Conservation (phyloP, 2,329 filamentous ascomycete species). For the Fusarium graminum region DNA sequence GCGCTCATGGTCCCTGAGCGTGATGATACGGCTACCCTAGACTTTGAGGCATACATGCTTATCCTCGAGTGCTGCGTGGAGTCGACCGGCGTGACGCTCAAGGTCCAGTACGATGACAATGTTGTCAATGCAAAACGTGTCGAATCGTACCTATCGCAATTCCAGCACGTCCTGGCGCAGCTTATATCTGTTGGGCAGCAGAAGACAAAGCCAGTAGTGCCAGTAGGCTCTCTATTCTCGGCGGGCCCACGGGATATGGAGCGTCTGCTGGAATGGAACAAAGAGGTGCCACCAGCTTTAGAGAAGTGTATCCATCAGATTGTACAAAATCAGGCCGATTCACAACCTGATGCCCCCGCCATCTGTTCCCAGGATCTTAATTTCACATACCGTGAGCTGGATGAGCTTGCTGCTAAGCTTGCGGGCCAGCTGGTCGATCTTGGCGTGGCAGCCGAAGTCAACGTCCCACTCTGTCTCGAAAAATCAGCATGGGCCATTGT, state of each 20-base stretch:
- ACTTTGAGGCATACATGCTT: conserved; percentile 9
- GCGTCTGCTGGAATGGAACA: conserved; percentile 14
- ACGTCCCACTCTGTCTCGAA: conserved; percentile 42
- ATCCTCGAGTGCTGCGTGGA: conserved; percentile 17
- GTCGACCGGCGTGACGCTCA: conserved; percentile 15
- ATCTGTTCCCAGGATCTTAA: conserved; percentile 7
- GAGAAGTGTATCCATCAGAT: conserved; percentile 10
- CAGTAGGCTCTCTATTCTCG: conserved; percentile 14
- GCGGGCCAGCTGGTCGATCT: conserved; percentile 2
- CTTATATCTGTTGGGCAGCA: conserved; percentile 13
- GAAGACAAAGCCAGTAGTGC: conserved; percentile 1
- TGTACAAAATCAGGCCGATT: conserved; percentile 11
- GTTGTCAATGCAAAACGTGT: conserved; percentile 11
- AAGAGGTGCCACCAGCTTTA: conserved; percentile 6
- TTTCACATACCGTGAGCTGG: conserved; percentile 8
- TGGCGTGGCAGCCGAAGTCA: conserved; percentile 6
- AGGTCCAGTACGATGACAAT: conserved; percentile 15
- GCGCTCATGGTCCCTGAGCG: conserved; percentile 4
- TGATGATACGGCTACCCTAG: conserved; percentile 5
- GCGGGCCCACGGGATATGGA: conserved; percentile 11
- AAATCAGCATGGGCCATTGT: conserved; percentile 18
- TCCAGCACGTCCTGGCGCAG: conserved; percentile 11
- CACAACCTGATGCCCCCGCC: conserved; percentile 14
- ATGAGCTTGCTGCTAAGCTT: conserved; percentile 6
- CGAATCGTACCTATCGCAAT: conserved; percentile 8